These are phyloP conservation scores for Yarrowia sp. DNA, from an alignment of 805 yeast species.

Conservation along the genomic window DNA sequence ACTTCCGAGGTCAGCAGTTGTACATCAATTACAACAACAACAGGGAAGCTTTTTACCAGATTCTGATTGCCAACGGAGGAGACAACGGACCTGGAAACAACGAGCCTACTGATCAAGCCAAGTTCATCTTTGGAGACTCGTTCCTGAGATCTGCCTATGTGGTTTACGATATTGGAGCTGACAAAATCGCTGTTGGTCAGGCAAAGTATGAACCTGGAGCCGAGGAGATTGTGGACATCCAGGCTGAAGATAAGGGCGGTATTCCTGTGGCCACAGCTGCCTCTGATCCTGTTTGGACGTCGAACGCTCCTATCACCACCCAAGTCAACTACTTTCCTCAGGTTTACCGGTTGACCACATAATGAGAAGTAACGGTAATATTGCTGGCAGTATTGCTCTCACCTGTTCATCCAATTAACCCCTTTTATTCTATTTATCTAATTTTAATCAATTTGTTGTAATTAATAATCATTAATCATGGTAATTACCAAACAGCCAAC, in stretches of 20 bases:
- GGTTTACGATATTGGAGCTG: constrained; percentile 67
- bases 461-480: too few relatives aligned
- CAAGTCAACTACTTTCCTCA: not conserved
- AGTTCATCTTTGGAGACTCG: constrained; percentile 60
- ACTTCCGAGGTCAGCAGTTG: not conserved
- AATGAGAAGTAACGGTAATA: too few relatives aligned
- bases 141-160: constrained; percentile 68
- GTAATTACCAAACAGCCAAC: too few relatives aligned
- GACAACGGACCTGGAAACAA: constrained; percentile 49
- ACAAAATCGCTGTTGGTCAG: constrained; percentile 63
- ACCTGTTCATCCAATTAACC: too few relatives aligned
- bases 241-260: not conserved
- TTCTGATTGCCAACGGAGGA: constrained; percentile 13
- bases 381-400: too few relatives aligned
- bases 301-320: constrained; percentile 5
- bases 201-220: constrained; percentile 46
- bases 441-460: too few relatives aligned
- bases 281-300: constrained; percentile 3
- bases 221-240: constrained; percentile 1
- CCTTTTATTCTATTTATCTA: too few relatives aligned
- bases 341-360: not conserved
- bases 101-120: constrained; percentile 57
- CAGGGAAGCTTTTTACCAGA: not conserved
- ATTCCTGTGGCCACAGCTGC: constrained; percentile 23
- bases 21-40: not conserved